phyloP scores from a whole-genome alignment of 768 basidiomycete species.

The Lactarius quietus region DNA sequence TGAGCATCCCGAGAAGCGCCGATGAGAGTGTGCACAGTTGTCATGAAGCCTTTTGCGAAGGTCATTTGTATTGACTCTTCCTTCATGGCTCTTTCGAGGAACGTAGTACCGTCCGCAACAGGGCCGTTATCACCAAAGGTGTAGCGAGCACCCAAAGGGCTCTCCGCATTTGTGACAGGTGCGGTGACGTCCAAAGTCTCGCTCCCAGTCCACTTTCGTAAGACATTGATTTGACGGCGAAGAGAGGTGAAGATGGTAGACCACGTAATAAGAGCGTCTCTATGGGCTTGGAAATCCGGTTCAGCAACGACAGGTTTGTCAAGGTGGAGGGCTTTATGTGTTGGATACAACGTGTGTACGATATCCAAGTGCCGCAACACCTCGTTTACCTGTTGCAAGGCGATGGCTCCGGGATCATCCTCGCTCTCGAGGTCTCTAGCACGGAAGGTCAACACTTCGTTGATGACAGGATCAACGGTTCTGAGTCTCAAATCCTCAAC shows the following conservation, averaged over 20 bases:
- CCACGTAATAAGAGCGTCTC: slow-evolving; percentile 91
- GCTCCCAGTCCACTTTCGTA: slow-evolving; percentile 93
- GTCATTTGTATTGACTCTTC: slow-evolving; percentile 95
- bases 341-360: slow-evolving; percentile 85
- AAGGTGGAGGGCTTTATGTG: slow-evolving; percentile 68
- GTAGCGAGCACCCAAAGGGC: slow-evolving; percentile 36
- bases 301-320: slow-evolving; percentile 74
- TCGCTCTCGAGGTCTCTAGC: slow-evolving; percentile 44
- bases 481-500: slow-evolving; percentile 82
- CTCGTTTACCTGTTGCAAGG: slow-evolving; percentile 58
- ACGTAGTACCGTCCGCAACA: slow-evolving; percentile 72
- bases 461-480: slow-evolving; percentile 76
- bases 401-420: slow-evolving; percentile 40
- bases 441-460: slow-evolving; percentile 76
- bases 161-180: slow-evolving; percentile 65
- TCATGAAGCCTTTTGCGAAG: slow-evolving; percentile 87
- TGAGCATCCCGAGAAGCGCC: slow-evolving; percentile 84
- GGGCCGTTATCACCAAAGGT: slow-evolving; percentile 35
- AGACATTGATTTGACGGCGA: slow-evolving; percentile 71
- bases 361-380: slow-evolving; percentile 74
- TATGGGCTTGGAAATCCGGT: slow-evolving; percentile 67
- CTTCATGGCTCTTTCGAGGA: slow-evolving; percentile 91
- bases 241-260: slow-evolving; percentile 82
- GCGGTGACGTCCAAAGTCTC: slow-evolving; percentile 86
- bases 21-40: slow-evolving; percentile 83